Conservation (phyloP, 257 asterid genomes). For the Gentiana macrophylla region DNA sequence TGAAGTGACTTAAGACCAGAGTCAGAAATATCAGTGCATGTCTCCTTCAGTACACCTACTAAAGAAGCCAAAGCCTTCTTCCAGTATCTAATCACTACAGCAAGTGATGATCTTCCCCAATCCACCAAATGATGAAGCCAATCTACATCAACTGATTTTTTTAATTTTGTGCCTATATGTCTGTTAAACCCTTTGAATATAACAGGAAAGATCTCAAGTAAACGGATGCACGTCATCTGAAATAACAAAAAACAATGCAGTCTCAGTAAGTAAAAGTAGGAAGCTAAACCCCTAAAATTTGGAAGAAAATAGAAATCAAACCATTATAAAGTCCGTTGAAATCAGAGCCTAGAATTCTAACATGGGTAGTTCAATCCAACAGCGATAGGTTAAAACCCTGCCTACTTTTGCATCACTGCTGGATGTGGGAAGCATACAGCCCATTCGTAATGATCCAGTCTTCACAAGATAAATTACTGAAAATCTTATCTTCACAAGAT, state of each 20-base stretch:
- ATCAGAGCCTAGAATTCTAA: too few relatives aligned
- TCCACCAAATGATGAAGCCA: conserved; percentile 83
- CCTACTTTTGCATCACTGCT: too few relatives aligned
- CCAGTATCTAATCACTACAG: conserved; percentile 85
- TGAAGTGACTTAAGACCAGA: conserved; percentile 44
- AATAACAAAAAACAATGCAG: conserved; percentile 17
- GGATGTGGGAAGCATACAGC: too few relatives aligned
- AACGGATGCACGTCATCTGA: conserved; percentile 89
- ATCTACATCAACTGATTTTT: conserved; percentile 24
- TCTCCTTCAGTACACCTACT: conserved; percentile 52
- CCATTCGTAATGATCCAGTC: too few relatives aligned
- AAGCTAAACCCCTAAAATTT: not conserved
- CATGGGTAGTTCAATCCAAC: too few relatives aligned
- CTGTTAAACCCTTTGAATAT: conserved; percentile 46
- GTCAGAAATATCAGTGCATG: conserved; percentile 43
- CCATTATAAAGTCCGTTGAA: not conserved
- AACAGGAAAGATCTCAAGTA: conserved; percentile 76
- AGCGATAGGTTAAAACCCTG: too few relatives aligned
- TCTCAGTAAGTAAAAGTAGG: not conserved
- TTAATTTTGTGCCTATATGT: conserved; percentile 25
- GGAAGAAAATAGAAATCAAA: not conserved
- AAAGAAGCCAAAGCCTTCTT: conserved; percentile 57
- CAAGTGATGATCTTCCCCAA: conserved; percentile 90
- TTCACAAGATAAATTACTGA: too few relatives aligned
- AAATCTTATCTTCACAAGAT: too few relatives aligned